These are phyloP conservation scores for Plectosphaerella sp. DNA, from an alignment of 2,329 filamentous ascomycete genomes.

Conservation along the genomic window DNA sequence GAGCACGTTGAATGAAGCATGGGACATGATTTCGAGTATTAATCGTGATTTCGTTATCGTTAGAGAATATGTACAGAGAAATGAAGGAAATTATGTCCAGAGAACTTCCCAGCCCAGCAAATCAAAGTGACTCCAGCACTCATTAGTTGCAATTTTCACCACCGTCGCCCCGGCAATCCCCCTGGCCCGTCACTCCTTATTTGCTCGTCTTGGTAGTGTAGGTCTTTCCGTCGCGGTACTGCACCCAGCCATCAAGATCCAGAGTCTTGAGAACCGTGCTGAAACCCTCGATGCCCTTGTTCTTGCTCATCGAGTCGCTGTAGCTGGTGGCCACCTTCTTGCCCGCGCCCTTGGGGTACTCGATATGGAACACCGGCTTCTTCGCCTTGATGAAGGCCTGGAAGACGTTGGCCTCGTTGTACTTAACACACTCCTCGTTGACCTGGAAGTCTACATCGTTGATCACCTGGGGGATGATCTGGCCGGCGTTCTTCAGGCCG, in stretches of 20 bases:
- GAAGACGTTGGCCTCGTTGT: constrained; percentile 55
- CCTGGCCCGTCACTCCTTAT: background rate
- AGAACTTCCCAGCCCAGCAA: too few relatives aligned
- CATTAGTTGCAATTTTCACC: too few relatives aligned
- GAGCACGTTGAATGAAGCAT: too few relatives aligned
- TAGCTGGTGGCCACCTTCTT: constrained; percentile 22
- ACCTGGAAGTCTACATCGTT: constrained; percentile 59
- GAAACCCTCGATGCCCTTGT: constrained; percentile 41
- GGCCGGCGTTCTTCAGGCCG: constrained; percentile 65
- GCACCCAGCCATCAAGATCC: constrained; percentile 58
- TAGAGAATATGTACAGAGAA: too few relatives aligned
- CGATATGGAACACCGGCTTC: constrained; percentile 71
- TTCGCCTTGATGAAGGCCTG: constrained; percentile 50
- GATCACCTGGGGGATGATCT: constrained; percentile 47
- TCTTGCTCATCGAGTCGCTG: constrained; percentile 39
- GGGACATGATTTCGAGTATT: too few relatives aligned
- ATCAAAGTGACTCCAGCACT: too few relatives aligned
- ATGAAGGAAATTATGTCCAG: too few relatives aligned
- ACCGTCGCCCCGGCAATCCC: too few relatives aligned
- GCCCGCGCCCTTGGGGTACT: constrained; percentile 55
- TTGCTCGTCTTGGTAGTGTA: background rate
- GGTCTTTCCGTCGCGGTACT: constrained; percentile 41
- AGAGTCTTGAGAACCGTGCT: constrained; percentile 64
- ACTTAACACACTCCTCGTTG: constrained; percentile 64
- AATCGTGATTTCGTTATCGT: too few relatives aligned